Conservation (phyloP, 805 yeast species). For the Sugiyamaella chiloensis region DNA sequence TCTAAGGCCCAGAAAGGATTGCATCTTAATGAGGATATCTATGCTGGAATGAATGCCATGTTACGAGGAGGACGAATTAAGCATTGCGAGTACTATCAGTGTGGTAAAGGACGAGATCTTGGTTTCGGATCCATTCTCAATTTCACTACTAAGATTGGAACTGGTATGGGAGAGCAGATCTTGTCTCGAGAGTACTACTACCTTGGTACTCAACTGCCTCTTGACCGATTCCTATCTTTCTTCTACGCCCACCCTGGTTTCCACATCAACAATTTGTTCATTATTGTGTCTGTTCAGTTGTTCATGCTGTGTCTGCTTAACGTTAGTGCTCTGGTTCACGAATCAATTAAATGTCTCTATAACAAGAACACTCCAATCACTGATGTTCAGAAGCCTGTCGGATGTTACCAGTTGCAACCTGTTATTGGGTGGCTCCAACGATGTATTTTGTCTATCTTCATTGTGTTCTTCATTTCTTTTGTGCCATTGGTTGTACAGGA, state of each 20-base stretch:
- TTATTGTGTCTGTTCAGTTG: constrained; percentile 79
- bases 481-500: constrained; percentile 87
- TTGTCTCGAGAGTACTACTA: constrained; percentile 88
- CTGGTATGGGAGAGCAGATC: constrained; percentile 98
- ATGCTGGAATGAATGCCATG: constrained; percentile 90
- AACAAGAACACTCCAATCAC: constrained; percentile 67
- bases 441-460: constrained; percentile 84
- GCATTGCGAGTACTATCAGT: constrained; percentile 93
- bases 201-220: constrained; percentile 82
- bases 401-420: constrained; percentile 83
- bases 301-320: constrained; percentile 78
- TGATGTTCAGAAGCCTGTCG: constrained; percentile 69
- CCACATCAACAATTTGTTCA: constrained; percentile 86
- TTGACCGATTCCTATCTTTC: constrained; percentile 86
- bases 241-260: constrained; percentile 97
- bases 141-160: constrained; percentile 93
- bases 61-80: constrained; percentile 90
- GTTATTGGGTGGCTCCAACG: constrained; percentile 88
- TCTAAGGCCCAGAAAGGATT: constrained; percentile 93
- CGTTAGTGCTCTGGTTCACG: constrained; percentile 74
- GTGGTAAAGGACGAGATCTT: constrained; percentile 94
- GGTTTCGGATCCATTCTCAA: constrained; percentile 91
- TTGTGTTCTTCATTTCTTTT: constrained; percentile 89
- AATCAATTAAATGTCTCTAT: constrained; percentile 65
- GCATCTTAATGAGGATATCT: constrained; percentile 91